Conservation (phyloP, 1,139 yeast genomes). For the Yamadazyma dendronema region DNA sequence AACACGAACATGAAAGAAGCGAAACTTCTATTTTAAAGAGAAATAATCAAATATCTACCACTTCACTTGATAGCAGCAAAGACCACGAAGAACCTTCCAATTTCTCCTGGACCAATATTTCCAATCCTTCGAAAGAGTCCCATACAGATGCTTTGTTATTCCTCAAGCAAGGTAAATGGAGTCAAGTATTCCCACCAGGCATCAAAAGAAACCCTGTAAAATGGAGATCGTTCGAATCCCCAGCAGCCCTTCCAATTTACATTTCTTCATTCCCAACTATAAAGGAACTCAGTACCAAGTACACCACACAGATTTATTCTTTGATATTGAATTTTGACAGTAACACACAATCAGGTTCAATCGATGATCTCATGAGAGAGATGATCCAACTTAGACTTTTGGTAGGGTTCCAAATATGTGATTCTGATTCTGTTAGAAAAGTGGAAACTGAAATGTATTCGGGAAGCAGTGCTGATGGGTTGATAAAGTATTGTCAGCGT, state of each 20-base stretch:
- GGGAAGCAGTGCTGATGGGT: conserved; percentile 50
- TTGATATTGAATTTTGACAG: conserved; percentile 57
- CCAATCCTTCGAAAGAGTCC: conserved; percentile 65
- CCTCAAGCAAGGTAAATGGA: conserved; percentile 66
- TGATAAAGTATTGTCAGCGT: conserved; percentile 41
- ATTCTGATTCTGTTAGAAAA: conserved; percentile 61
- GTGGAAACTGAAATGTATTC: conserved; percentile 63
- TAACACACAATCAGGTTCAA: conserved; percentile 48
- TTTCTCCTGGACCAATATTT: conserved; percentile 62
- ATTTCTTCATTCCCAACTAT: conserved; percentile 73
- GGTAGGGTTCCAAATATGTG: conserved; percentile 88
- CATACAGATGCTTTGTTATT: conserved; percentile 40
- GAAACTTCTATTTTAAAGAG: conserved; percentile 11
- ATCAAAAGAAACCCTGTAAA: conserved; percentile 68
- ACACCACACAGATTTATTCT: conserved; percentile 63
- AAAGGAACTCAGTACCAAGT: conserved; percentile 61
- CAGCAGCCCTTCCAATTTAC: conserved; percentile 86
- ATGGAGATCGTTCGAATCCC: conserved; percentile 91
- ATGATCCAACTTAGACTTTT: conserved; percentile 83
- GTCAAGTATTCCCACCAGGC: conserved; percentile 75
- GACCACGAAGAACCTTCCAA: conserved; percentile 17
- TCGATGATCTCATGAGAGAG: conserved; percentile 71
- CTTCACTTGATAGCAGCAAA: conserved; percentile 5
- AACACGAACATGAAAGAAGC: conserved; percentile 7
- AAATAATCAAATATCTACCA: conserved; percentile 9